Percentiles rank a stretch among this genome's conserved stretches.
Evolutionary conservation across 768 basidiomycete genomes (phyloP).

Genomic region (Lactarius quietus): DNA sequence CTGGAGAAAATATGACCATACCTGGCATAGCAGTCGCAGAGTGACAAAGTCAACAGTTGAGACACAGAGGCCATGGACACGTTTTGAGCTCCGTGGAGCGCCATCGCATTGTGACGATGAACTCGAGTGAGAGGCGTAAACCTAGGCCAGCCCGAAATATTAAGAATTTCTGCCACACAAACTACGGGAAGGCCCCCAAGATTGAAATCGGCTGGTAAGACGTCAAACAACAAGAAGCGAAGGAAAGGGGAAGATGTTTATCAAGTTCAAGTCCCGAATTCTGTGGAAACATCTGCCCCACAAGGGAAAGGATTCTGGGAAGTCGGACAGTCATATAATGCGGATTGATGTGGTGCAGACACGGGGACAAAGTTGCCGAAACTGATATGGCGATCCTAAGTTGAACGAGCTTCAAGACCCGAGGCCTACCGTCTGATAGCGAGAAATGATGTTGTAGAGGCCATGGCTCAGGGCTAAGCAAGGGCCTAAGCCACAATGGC

Average conservation of each 20-base stretch:
- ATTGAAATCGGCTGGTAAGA: not conserved
- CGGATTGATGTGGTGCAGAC: not conserved
- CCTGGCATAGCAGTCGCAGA: not conserved
- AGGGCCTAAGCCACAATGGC: not conserved
- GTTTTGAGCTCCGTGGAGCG: not conserved
- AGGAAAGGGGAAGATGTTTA: not conserved
- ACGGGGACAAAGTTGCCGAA: constrained; percentile 6
- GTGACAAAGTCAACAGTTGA: not conserved
- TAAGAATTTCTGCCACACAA: not conserved
- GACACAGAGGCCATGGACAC: not conserved
- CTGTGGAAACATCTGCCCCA: not conserved
- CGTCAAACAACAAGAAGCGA: not conserved
- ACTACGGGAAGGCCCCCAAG: not conserved
- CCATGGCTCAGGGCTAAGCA: not conserved
- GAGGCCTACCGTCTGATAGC: not conserved
- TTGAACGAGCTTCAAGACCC: not conserved
- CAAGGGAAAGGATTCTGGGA: not conserved
- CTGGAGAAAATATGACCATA: not conserved
- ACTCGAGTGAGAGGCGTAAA: not conserved
- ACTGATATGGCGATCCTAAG: not conserved
- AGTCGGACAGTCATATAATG: constrained; percentile 14
- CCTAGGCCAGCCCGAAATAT: not conserved
- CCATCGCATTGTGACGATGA: not conserved
- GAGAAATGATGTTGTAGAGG: not conserved
- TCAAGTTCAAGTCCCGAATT: not conserved